Conservation (phyloP, 176 grass and related monocot species). For the Oryza australiensis region DNA sequence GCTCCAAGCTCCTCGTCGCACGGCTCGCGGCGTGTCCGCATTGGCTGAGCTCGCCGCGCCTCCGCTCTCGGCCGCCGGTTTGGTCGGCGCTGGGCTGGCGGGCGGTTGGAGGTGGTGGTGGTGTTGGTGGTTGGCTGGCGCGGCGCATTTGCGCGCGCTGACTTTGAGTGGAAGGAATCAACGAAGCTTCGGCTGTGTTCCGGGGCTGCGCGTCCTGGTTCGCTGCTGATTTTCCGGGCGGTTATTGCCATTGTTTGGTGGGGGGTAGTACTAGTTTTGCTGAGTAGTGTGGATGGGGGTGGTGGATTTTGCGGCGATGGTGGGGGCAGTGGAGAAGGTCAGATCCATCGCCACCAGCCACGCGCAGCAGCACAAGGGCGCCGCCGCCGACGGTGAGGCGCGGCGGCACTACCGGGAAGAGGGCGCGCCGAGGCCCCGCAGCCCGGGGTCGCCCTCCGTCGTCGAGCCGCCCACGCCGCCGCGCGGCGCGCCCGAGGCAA, state of each 20-base stretch:
- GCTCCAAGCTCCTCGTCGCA: background rate
- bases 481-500: constrained; percentile 39
- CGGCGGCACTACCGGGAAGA: background rate
- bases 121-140: too few species aligned
- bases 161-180: constrained; percentile 5
- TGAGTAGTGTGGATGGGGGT: constrained; percentile 55
- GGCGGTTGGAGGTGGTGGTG: background rate
- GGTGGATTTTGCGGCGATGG: constrained; percentile 45
- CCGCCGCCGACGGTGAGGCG: constrained; percentile 30
- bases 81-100: too few species aligned
- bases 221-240: background rate
- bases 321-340: constrained; percentile 49
- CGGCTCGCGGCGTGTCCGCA: background rate
- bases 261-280: background rate
- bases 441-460: constrained; percentile 29
- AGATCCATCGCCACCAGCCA: constrained; percentile 49
- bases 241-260: background rate
- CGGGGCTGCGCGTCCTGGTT: too few species aligned
- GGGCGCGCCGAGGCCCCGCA: constrained; percentile 38
- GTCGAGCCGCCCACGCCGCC: constrained; percentile 42
- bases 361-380: constrained; percentile 28
- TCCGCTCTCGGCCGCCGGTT: too few species aligned
- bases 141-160: too few species aligned
- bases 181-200: constrained; percentile 52
- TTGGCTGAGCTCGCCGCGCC: background rate